Evolutionary conservation across 495 filamentous ascomycete species (phyloP), one percentile per base, ranked within the genome.

Genomic region (Tuber aestivum): DNA sequence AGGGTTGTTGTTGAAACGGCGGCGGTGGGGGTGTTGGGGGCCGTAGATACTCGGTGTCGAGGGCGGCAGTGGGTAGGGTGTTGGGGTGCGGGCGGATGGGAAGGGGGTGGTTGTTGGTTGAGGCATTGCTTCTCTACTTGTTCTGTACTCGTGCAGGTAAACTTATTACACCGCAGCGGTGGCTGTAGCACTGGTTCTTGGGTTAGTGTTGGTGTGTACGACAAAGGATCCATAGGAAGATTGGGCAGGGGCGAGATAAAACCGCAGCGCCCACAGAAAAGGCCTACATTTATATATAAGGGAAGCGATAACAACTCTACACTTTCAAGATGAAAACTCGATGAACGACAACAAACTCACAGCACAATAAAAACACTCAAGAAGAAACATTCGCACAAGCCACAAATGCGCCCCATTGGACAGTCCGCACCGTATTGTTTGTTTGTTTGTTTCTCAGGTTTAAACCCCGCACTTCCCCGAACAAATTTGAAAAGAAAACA

Each of bases 261-360:
- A 35, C 56, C 16, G 1, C 56, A 18, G 21, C 23, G 3, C 50
- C n/a, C 5, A 6, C 56, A 1, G 56, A 65, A 27, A 32, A 14
- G 18, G 27, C n/a, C 3, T 35, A 27, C 56, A 35, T 65, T 65
- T 65, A 65, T 65, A 65, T n/a, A 32, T 23, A 27, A 18, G 6
- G 9, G 48, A 1, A n/a, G 27, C 20, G 1, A 20, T 65, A 65
- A n/a, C 8, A n/a, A 35, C 27, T 35, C 8, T 14, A 32, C 32
- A 16, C 56, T 65, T 65, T 65, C 56, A 65, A 65, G 56, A 65
- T 65, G 56, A 65, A 65, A n/a, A n/a, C n/a, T n/a, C n/a, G n/a
- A n/a, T n/a, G n/a, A n/a, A n/a, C n/a, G n/a, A n/a, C n/a, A n/a
- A n/a, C n/a, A n/a, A n/a, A n/a, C n/a, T n/a, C n/a, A n/a, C n/a